These are phyloP conservation scores for Sutorius australiensis DNA, from an alignment of 768 basidiomycete genomes.

Conservation along the genomic window DNA sequence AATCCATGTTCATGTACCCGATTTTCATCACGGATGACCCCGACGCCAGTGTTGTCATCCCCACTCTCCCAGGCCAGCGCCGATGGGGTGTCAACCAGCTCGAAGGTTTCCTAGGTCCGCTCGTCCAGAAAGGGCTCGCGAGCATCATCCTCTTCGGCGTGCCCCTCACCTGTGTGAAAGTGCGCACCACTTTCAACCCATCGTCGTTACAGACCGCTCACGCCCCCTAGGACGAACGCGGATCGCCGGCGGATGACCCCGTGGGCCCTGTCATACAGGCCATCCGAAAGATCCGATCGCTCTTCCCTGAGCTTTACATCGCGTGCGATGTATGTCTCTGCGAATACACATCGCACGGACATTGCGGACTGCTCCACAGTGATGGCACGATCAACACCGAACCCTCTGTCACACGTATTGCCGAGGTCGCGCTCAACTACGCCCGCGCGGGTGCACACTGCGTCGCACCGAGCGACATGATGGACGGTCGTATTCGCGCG, in stretches of 20 bases:
- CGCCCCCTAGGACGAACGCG: constrained; percentile 61
- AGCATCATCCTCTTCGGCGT: constrained; percentile 97
- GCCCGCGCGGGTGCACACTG: constrained; percentile 96
- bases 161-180: constrained; percentile 76
- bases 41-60: constrained; percentile 73
- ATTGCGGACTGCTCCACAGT: constrained; percentile 77
- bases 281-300: constrained; percentile 68
- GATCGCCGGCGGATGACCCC: constrained; percentile 87
- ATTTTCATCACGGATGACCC: constrained; percentile 97
- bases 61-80: constrained; percentile 78
- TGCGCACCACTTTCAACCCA: constrained; percentile 25
- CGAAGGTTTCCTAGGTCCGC: constrained; percentile 79
- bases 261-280: constrained; percentile 91
- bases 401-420: constrained; percentile 83
- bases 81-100: constrained; percentile 95
- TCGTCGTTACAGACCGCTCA: background rate
- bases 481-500: constrained; percentile 90
- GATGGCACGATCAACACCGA: constrained; percentile 77
- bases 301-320: constrained; percentile 85
- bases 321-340: constrained; percentile 98
- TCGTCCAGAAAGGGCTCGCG: constrained; percentile 84
- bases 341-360: constrained; percentile 98
- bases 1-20: constrained; percentile 98
- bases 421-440: constrained; percentile 88
- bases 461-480: constrained; percentile 99